A percentile compares a stretch with the other conserved stretches of the same genome.
Conservation (phyloP, 371 early-diverging fungal species). For the Mortierella sp. region DNA sequence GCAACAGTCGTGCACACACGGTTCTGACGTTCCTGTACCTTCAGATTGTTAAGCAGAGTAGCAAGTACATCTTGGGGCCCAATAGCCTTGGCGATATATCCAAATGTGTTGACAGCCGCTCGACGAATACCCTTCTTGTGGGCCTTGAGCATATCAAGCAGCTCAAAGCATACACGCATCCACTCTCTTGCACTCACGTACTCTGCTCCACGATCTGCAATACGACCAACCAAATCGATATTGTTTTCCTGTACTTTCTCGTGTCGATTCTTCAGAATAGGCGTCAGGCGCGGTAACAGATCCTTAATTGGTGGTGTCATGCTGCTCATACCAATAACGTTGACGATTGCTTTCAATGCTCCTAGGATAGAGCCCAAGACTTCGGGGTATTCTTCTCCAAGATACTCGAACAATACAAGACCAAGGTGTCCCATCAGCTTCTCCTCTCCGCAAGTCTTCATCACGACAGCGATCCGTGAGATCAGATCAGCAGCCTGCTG, state of each 20-base stretch:
- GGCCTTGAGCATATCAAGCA: constrained; percentile 95
- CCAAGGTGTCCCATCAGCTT: constrained; percentile 93
- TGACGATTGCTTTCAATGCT: constrained; percentile 92
- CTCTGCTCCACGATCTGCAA: constrained; percentile 98
- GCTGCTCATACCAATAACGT: constrained; percentile 96
- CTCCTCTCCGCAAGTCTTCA: constrained; percentile 95
- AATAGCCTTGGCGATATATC: constrained; percentile 98
- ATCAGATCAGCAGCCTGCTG: constrained; percentile 98
- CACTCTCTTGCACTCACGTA: constrained; percentile 98
- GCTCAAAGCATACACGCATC: constrained; percentile 99
- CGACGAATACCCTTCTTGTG: constrained; percentile 96
- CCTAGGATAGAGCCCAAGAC: constrained; percentile 95
- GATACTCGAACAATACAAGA: constrained; percentile 93
- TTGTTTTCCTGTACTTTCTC: constrained; percentile 94
- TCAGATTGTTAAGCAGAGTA: constrained; percentile 95
- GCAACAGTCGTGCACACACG: constrained; percentile 98
- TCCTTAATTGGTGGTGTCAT: constrained; percentile 99
- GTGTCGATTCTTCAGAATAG: constrained; percentile 96
- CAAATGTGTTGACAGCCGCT: constrained; percentile 96
- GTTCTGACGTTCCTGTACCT: constrained; percentile 98
- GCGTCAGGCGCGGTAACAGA: constrained; percentile 93
- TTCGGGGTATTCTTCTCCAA: constrained; percentile 99
- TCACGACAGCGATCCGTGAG: constrained; percentile 91
- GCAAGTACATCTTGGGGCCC: constrained; percentile 99
- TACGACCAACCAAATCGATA: constrained; percentile 95